phyloP scores from a whole-genome alignment of 1,284 basidiomycete species.

The Gymnopus androsaceus region DNA sequence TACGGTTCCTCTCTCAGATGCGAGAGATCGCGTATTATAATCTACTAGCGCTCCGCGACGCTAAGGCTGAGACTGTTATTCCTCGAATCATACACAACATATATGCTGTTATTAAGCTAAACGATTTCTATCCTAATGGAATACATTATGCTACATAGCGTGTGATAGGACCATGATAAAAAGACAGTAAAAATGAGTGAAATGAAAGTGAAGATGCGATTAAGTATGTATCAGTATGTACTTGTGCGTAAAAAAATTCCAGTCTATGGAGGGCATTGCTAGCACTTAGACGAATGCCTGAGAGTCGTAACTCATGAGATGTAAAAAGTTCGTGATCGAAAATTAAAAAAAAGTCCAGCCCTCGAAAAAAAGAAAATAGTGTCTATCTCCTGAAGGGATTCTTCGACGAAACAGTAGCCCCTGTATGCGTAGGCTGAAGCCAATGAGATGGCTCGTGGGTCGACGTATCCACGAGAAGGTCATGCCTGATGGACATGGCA shows the following conservation, averaged over 20 bases:
- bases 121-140: not conserved
- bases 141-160: slow-evolving; percentile 2
- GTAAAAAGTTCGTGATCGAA: not conserved
- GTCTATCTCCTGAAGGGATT: slow-evolving; percentile 14
- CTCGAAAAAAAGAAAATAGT: not conserved
- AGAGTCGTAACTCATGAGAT: not conserved
- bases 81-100: not conserved
- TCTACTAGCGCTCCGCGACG: no score
- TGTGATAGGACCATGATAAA: not conserved
- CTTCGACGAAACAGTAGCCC: slow-evolving; percentile 11
- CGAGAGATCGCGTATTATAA: no score
- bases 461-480: slow-evolving; percentile 8
- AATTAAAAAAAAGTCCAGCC: not conserved
- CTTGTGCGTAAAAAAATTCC: no score
- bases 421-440: slow-evolving; percentile 13
- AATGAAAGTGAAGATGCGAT: not conserved
- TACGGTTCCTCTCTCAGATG: no score
- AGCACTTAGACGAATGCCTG: no score
- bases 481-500: slow-evolving; percentile 6
- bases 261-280: slow-evolving; percentile 7
- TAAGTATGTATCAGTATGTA: not conserved
- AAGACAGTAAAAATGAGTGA: slow-evolving; percentile 1
- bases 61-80: no score
- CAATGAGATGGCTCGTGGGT: not conserved
- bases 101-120: not conserved